Percentiles rank a stretch among this genome's conserved stretches.
These are phyloP conservation scores for Neoboletus magnificus DNA, from an alignment of 768 basidiomycete genomes.

Conservation along the genomic window DNA sequence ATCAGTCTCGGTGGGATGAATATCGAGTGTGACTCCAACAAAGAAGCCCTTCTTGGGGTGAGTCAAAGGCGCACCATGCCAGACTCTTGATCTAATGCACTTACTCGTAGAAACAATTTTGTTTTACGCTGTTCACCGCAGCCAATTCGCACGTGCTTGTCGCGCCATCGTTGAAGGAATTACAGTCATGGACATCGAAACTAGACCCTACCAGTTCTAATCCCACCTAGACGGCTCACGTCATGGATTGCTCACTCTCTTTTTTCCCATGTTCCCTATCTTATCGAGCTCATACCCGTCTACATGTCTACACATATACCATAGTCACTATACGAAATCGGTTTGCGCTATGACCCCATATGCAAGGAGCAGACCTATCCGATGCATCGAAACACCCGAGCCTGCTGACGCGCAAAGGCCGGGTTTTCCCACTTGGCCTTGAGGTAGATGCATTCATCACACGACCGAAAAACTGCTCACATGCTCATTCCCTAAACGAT, in stretches of 20 bases:
- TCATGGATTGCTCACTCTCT: background rate
- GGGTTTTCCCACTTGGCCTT: too few species aligned
- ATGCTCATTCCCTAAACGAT: constrained; percentile 2
- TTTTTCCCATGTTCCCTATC: constrained; percentile 6
- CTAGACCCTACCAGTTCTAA: constrained; percentile 76
- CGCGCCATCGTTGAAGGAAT: constrained; percentile 77
- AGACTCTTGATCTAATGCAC: constrained; percentile 1
- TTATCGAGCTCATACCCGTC: constrained; percentile 21
- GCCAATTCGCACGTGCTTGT: constrained; percentile 90
- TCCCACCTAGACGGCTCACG: constrained; percentile 33
- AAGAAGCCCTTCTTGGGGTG: constrained; percentile 85
- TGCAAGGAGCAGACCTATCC: background rate
- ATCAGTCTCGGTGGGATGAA: constrained; percentile 83
- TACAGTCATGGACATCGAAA: constrained; percentile 80
- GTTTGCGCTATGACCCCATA: constrained; percentile 9
- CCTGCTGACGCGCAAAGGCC: background rate
- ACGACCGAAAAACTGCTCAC: background rate
- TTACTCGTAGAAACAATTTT: constrained; percentile 64
- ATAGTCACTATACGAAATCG: constrained; percentile 16
- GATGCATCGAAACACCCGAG: constrained; percentile 1
- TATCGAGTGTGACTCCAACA: constrained; percentile 81
- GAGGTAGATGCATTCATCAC: background rate
- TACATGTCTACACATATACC: constrained; percentile 28
- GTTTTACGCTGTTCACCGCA: constrained; percentile 88
- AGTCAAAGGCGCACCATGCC: constrained; percentile 26